Evolutionary conservation across 441 rosid species (phyloP).

Genomic region (Pelargonium myrrhifolium): DNA sequence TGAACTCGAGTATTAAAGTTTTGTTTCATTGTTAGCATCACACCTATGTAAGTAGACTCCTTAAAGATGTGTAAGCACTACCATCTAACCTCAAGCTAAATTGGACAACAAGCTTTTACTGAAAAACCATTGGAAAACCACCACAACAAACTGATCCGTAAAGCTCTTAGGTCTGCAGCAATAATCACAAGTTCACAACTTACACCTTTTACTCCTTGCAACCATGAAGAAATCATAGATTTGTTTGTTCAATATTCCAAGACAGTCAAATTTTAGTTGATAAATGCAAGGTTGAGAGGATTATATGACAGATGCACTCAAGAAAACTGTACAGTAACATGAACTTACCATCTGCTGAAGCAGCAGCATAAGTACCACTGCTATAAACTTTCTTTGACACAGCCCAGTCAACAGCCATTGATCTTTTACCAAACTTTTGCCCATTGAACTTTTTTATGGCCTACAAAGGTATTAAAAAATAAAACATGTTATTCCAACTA

Average conservation of each 20-base stretch:
- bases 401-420: conserved; percentile 97
- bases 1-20: neutral
- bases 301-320: neutral
- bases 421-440: conserved; percentile 58
- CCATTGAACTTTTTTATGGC: conserved; percentile 85
- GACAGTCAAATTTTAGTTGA: neutral
- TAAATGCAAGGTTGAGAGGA: neutral
- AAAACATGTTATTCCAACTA: conserved; percentile 11
- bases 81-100: neutral
- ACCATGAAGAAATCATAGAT: neutral
- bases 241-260: neutral
- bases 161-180: neutral
- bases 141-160: neutral
- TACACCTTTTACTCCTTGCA: neutral
- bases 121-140: neutral
- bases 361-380: conserved; percentile 39
- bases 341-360: conserved; percentile 51
- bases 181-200: neutral
- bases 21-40: neutral
- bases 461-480: conserved; percentile 31
- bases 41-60: neutral
- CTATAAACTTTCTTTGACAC: conserved; percentile 73
- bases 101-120: neutral
- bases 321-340: neutral
- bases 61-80: neutral